These are phyloP conservation scores for Tilletia indica DNA, from an alignment of 1,284 basidiomycete species.

Conservation along the genomic window DNA sequence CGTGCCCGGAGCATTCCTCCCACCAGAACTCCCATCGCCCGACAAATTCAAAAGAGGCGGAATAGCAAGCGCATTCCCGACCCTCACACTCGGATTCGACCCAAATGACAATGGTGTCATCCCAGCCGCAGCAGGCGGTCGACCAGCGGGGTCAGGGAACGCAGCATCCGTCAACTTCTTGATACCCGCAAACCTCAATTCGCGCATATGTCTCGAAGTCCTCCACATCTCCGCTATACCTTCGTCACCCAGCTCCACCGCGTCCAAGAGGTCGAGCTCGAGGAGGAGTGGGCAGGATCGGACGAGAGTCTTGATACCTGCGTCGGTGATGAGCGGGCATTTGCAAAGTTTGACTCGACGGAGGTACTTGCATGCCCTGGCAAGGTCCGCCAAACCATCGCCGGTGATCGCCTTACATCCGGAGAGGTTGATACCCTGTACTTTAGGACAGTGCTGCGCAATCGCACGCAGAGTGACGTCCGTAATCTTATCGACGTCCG, in stretches of 20 bases:
- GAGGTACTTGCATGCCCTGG: slow-evolving; percentile 73
- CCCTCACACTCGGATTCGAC: slow-evolving; percentile 3
- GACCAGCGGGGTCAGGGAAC: slow-evolving; percentile 67
- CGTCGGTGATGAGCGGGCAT: slow-evolving; percentile 42
- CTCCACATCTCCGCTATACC: slow-evolving; percentile 82
- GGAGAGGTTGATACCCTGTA: slow-evolving; percentile 90
- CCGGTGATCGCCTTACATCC: slow-evolving; percentile 82
- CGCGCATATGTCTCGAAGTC: slow-evolving; percentile 77
- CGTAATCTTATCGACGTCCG: slow-evolving; percentile 57
- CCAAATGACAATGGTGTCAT: background rate
- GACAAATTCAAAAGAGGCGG: background rate
- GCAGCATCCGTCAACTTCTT: slow-evolving; percentile 75
- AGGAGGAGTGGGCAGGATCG: slow-evolving; percentile 76
- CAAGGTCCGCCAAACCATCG: slow-evolving; percentile 73
- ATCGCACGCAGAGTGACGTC: slow-evolving; percentile 43
- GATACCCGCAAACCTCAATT: slow-evolving; percentile 83
- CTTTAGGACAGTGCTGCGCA: slow-evolving; percentile 64
- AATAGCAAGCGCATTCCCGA: background rate
- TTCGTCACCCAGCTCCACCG: slow-evolving; percentile 68
- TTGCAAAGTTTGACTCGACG: slow-evolving; percentile 61
- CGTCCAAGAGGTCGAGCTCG: slow-evolving; percentile 88
- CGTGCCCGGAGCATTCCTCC: too few relatives aligned
- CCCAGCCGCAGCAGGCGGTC: slow-evolving; percentile 13
- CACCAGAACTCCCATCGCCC: background rate
- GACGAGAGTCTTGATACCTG: slow-evolving; percentile 40